A percentile compares a stretch with the other conserved stretches of the same genome.
Evolutionary conservation across 108 stramenopile genomes (phyloP).

Genomic region (Parmales sp.): DNA sequence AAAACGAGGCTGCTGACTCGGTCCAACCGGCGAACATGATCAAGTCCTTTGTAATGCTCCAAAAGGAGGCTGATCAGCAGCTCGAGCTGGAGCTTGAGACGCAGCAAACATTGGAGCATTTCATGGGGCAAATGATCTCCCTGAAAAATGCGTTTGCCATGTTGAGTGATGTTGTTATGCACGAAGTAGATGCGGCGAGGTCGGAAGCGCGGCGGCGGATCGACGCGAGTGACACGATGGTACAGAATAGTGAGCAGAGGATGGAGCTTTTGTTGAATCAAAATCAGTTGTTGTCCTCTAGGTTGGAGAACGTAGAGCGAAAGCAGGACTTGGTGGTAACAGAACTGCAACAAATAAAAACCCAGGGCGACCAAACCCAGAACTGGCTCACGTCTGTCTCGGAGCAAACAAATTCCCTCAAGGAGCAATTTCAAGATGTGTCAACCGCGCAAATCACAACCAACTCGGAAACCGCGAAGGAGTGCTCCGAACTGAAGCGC

Average conservation of each 20-base stretch:
- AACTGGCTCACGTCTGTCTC: neutral
- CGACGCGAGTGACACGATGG: neutral
- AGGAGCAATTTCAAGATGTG: neutral
- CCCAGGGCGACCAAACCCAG: slow-evolving; percentile 3
- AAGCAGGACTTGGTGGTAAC: neutral
- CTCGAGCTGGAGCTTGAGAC: slow-evolving; percentile 12
- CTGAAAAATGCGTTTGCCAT: slow-evolving; percentile 6
- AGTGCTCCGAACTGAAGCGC: neutral
- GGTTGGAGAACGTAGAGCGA: neutral
- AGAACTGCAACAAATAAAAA: neutral
- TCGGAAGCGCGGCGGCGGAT: neutral
- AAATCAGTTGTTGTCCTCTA: neutral
- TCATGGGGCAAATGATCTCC: slow-evolving; percentile 1
- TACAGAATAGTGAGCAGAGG: neutral
- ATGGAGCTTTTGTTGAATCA: neutral
- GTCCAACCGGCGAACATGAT: too few relatives aligned
- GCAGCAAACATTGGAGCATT: slow-evolving; percentile 3
- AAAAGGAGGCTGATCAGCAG: slow-evolving; percentile 12
- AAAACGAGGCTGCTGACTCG: too few relatives aligned
- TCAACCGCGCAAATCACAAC: neutral
- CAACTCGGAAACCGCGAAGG: neutral
- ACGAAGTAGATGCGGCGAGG: slow-evolving; percentile 5
- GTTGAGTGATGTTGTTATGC: neutral
- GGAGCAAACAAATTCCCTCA: neutral
- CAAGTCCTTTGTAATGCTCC: neutral